Percentiles rank a stretch among this genome's conserved stretches.
phyloP scores from a whole-genome alignment of 768 basidiomycete genomes.

The Boletus rufocinnamomeus region DNA sequence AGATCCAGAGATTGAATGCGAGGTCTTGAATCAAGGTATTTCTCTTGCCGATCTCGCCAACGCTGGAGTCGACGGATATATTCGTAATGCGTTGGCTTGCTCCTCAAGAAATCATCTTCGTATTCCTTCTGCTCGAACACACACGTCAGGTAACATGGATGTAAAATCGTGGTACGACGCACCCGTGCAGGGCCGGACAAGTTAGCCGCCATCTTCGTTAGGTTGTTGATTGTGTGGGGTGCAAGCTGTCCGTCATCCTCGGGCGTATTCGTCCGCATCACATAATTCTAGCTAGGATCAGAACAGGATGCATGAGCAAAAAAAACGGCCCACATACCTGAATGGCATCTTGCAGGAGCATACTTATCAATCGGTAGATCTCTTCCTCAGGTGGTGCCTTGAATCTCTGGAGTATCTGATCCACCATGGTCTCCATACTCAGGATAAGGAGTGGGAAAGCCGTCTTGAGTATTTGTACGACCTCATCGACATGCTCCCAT shows the following conservation, averaged over 20 bases:
- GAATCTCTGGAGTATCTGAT: constrained; percentile 89
- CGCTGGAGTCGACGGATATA: constrained; percentile 88
- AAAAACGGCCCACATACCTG: constrained; percentile 50
- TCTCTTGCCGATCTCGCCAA: constrained; percentile 93
- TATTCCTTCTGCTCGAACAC: constrained; percentile 66
- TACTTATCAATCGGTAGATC: constrained; percentile 85
- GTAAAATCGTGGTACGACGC: constrained; percentile 21
- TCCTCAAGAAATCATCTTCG: constrained; percentile 85
- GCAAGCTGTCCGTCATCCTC: constrained; percentile 71
- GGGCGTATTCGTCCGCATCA: constrained; percentile 59
- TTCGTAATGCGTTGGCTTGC: constrained; percentile 78
- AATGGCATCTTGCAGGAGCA: constrained; percentile 85
- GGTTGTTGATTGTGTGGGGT: constrained; percentile 53
- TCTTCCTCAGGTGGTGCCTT: constrained; percentile 91
- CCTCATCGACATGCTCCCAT: constrained; percentile 91
- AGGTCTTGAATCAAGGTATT: constrained; percentile 77
- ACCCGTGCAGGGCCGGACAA: constrained; percentile 61
- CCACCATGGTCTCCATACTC: constrained; percentile 95
- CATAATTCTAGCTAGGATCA: constrained; percentile 54
- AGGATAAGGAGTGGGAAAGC: constrained; percentile 93
- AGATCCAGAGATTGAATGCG: constrained; percentile 82
- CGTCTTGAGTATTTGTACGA: constrained; percentile 91
- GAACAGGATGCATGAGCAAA: not conserved
- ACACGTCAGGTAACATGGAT: constrained; percentile 1
- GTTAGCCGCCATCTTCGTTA: constrained; percentile 62